phyloP scores from a whole-genome alignment of 768 basidiomycete species.

The Leccinum sublutescens region DNA sequence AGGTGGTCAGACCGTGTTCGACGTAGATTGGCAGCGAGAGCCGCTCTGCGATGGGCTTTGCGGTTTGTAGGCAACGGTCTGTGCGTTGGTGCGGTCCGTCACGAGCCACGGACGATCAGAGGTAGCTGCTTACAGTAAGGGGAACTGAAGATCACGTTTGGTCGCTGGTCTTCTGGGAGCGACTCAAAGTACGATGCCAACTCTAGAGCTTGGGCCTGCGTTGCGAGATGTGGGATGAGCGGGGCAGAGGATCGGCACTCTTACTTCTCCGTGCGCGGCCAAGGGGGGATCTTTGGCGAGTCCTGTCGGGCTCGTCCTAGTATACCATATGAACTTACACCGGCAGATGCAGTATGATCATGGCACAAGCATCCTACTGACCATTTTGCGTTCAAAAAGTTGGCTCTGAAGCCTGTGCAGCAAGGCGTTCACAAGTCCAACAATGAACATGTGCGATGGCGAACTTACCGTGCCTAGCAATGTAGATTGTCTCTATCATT shows the following conservation, averaged over 20 bases:
- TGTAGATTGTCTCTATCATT: slow-evolving; percentile 44
- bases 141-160: slow-evolving; percentile 80
- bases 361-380: slow-evolving; percentile 29
- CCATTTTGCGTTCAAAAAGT: slow-evolving; percentile 71
- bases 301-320: slow-evolving; percentile 63
- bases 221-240: neutral
- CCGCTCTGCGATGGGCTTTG: slow-evolving; percentile 58
- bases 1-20: slow-evolving; percentile 60
- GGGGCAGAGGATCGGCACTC: neutral
- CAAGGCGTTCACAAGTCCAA: neutral
- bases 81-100: neutral
- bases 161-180: slow-evolving; percentile 62
- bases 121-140: slow-evolving; percentile 64
- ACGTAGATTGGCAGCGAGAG: slow-evolving; percentile 69
- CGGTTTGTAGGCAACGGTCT: slow-evolving; percentile 90
- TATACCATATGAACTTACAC: slow-evolving; percentile 2
- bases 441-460: neutral
- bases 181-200: slow-evolving; percentile 61
- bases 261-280: slow-evolving; percentile 68
- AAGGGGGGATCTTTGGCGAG: slow-evolving; percentile 72
- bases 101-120: neutral
- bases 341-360: neutral
- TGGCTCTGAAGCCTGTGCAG: slow-evolving; percentile 64
- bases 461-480: slow-evolving; percentile 40
- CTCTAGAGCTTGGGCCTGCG: slow-evolving; percentile 70